Evolutionary conservation across 805 yeast species (phyloP).

Genomic region (Myxozyma mucilagina): DNA sequence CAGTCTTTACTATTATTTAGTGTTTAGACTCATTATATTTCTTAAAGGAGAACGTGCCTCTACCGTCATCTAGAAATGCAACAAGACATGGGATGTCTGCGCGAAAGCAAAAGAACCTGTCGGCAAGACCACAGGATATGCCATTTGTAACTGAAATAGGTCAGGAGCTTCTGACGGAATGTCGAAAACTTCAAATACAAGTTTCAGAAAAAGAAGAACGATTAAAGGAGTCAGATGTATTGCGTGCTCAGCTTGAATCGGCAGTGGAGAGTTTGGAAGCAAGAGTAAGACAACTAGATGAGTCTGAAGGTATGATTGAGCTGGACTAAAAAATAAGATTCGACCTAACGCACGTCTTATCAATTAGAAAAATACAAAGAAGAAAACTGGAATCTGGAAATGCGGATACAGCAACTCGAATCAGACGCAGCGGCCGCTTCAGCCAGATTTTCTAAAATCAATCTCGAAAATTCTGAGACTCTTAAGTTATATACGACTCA

Average conservation of each 20-base stretch:
- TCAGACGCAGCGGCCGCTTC: conserved; percentile 32
- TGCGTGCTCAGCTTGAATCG: conserved; percentile 29
- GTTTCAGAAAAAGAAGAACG: conserved; percentile 30
- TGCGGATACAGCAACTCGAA: conserved; percentile 38
- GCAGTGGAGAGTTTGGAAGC: conserved; percentile 31
- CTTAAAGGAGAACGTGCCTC: conserved; percentile 16
- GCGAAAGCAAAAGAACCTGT: conserved; percentile 26
- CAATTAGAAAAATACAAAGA: conserved; percentile 37
- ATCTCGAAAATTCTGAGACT: conserved; percentile 33
- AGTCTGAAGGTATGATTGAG: conserved; percentile 33
- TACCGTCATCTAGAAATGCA: neutral
- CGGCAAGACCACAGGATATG: conserved; percentile 31
- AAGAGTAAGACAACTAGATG: conserved; percentile 29
- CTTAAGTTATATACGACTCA: conserved; percentile 33
- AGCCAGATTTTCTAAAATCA: conserved; percentile 33
- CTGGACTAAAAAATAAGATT: neutral
- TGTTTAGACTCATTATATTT: neutral
- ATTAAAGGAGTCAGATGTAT: conserved; percentile 26
- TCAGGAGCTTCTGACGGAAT: conserved; percentile 39
- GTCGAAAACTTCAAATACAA: conserved; percentile 38
- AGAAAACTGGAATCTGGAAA: conserved; percentile 44
- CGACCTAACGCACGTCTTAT: conserved; percentile 14
- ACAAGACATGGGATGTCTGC: neutral
- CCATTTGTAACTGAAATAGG: conserved; percentile 40
- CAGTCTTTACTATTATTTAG: neutral